Base-by-base conservation (phyloP, 2,329 filamentous ascomycete species). In the Rosellinia necatrix region DNA sequence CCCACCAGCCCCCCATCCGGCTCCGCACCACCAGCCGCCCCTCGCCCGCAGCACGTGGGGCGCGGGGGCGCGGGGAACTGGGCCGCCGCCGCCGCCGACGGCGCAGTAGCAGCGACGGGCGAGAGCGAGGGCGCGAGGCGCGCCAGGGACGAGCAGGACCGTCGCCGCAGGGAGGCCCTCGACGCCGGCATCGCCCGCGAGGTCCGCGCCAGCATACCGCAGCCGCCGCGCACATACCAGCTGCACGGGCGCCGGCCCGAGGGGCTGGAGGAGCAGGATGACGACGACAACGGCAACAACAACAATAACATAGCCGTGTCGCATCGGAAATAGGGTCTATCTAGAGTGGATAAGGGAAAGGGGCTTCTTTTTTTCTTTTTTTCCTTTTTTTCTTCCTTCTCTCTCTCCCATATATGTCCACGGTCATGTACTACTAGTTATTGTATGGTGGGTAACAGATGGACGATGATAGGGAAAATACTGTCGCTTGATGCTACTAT, bases 11-110 rank as follows among this genome's bases (percentile, higher is more conserved):
- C n/a, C n/a, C n/a, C n/a, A n/a, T n/a, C n/a, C n/a, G n/a, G n/a
- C n/a, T n/a, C 5, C 21, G 4, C 19, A n/a, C n/a, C 12, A 25
- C n/a, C 30, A n/a, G 4, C 6, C 5, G 17, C 71, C 61, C 24
- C 51, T 46, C 25, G n/a, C 19, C 10, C 53, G 40, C 58, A 15
- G 62, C 49, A 57, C 42, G 70, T 71, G 5, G 83, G 83, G 0
- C 76, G 83, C 4, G 83, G 83, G 21, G 83, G 83, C n/a, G 81
- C 81, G 1, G 83, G 82, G 2, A 85, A 85, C 68, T 85, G 51
- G 46, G 32, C 46, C 10, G 40, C 9, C 3, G 32, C 12, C 40
- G 37, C 62, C 27, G 48, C 59, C 58, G 53, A 38, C 21, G 55
- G n/a, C 35, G 44, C 30, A n/a, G n/a, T n/a, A n/a, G 69, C 65